These are phyloP conservation scores for Pseudonectria buxi DNA, from an alignment of 2,329 filamentous ascomycete genomes.

Conservation along the genomic window DNA sequence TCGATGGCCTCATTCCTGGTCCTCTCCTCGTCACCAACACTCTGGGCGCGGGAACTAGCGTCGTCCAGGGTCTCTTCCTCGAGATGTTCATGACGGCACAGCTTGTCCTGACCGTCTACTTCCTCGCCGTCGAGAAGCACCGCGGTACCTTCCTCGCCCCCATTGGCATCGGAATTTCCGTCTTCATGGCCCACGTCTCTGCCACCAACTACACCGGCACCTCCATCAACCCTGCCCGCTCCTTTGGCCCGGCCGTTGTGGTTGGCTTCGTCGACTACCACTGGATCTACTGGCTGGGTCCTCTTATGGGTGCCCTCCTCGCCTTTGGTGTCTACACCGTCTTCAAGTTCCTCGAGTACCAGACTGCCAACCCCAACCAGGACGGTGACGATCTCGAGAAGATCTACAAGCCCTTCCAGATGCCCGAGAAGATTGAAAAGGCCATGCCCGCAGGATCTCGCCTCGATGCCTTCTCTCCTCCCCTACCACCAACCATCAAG, in stretches of 20 bases:
- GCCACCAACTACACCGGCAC: slow-evolving; percentile 42
- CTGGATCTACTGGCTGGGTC: slow-evolving; percentile 52
- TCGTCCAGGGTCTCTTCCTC: slow-evolving; percentile 56
- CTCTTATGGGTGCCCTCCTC: slow-evolving; percentile 41
- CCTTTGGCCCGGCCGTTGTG: slow-evolving; percentile 42
- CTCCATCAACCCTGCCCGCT: slow-evolving; percentile 44
- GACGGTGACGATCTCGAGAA: slow-evolving; percentile 32
- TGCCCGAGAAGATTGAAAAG: too few species aligned
- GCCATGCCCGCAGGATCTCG: too few species aligned
- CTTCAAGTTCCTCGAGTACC: slow-evolving; percentile 46
- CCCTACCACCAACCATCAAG: too few species aligned
- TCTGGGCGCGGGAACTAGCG: slow-evolving; percentile 43
- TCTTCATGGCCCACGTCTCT: slow-evolving; percentile 53
- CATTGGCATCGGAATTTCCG: slow-evolving; percentile 62
- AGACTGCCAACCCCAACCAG: slow-evolving; percentile 43
- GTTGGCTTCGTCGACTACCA: slow-evolving; percentile 38
- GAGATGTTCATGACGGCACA: slow-evolving; percentile 61
- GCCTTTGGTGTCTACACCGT: slow-evolving; percentile 44
- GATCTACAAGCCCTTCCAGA: neutral
- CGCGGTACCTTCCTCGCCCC: slow-evolving; percentile 65
- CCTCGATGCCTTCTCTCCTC: too few species aligned
- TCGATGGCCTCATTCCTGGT: slow-evolving; percentile 52
- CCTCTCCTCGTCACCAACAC: slow-evolving; percentile 48
- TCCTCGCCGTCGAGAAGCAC: slow-evolving; percentile 69
- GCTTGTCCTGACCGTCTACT: slow-evolving; percentile 58